Evolutionary conservation across 139 green algal genomes (phyloP).

Genomic region (Haematococcus sp.): DNA sequence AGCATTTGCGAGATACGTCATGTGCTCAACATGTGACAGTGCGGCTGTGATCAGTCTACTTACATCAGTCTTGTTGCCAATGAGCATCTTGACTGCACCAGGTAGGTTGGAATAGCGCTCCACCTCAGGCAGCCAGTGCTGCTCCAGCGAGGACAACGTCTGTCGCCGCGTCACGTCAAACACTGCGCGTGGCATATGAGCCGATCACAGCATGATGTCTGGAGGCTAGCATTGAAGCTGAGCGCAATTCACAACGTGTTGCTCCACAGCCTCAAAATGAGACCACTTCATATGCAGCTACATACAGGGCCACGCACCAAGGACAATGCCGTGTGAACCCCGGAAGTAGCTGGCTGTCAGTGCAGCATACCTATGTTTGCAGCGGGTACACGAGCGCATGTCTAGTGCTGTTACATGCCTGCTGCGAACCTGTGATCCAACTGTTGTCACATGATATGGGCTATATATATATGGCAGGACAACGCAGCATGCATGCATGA

Average conservation of each 20-base stretch:
- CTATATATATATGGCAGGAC: too few relatives aligned
- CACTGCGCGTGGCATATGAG: conserved; percentile 35
- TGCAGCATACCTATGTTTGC: background rate
- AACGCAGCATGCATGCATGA: too few relatives aligned
- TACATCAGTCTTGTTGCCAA: conserved; percentile 50
- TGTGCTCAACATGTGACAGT: too few relatives aligned
- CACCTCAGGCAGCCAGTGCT: conserved; percentile 44
- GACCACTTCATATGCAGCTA: too few relatives aligned
- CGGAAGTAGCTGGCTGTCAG: conserved; percentile 36
- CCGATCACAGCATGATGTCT: background rate
- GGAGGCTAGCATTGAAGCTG: too few relatives aligned
- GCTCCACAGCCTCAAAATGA: conserved; percentile 4
- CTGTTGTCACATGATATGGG: too few relatives aligned
- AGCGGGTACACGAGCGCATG: background rate
- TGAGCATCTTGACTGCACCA: conserved; percentile 38
- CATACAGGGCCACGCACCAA: conserved; percentile 30
- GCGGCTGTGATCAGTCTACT: background rate
- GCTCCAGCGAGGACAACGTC: conserved; percentile 25
- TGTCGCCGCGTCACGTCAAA: conserved; percentile 45
- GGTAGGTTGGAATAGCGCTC: conserved; percentile 14
- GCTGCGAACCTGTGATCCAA: too few relatives aligned
- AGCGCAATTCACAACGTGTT: too few relatives aligned
- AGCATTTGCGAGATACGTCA: too few relatives aligned
- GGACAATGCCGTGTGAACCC: conserved; percentile 42
- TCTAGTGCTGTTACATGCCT: background rate